phyloP scores from a whole-genome alignment of 257 asterid genomes.

The Scutellaria barbata region DNA sequence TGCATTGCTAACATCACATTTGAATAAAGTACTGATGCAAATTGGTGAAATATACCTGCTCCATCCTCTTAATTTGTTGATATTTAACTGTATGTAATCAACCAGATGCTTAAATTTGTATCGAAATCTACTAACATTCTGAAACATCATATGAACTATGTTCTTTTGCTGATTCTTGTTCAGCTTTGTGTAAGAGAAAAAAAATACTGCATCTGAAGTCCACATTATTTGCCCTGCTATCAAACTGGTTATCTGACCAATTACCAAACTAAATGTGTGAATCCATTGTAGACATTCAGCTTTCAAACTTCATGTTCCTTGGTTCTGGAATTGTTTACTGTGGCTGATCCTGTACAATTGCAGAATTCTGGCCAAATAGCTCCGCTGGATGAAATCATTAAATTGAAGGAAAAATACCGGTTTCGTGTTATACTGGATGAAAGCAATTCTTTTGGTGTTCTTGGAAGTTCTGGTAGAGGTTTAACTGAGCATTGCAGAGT shows the following conservation, averaged over 20 bases:
- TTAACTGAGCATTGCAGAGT: slow-evolving; percentile 69
- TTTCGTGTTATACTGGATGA: slow-evolving; percentile 84
- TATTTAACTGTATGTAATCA: not conserved
- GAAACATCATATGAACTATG: not conserved
- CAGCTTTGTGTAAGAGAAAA: not conserved
- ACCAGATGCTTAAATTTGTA: not conserved
- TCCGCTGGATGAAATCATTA: slow-evolving; percentile 75
- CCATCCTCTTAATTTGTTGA: not conserved
- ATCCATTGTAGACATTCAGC: not conserved
- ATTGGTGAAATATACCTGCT: slow-evolving; percentile 12
- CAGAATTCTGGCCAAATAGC: slow-evolving; percentile 89
- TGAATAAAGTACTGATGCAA: not conserved
- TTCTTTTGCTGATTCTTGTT: not conserved
- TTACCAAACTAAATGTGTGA: not conserved
- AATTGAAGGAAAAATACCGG: slow-evolving; percentile 75
- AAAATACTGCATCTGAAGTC: not conserved
- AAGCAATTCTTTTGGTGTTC: slow-evolving; percentile 85
- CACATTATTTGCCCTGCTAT: not conserved
- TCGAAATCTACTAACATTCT: not conserved
- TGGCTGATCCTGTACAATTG: slow-evolving; percentile 30
- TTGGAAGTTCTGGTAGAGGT: slow-evolving; percentile 84
- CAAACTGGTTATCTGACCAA: not conserved
- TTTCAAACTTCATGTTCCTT: not conserved
- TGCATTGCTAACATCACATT: not conserved
- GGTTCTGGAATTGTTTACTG: slow-evolving; percentile 7